These are phyloP conservation scores for Phyllostachys edulis DNA, from an alignment of 176 grass and related monocot genomes.

Conservation along the genomic window DNA sequence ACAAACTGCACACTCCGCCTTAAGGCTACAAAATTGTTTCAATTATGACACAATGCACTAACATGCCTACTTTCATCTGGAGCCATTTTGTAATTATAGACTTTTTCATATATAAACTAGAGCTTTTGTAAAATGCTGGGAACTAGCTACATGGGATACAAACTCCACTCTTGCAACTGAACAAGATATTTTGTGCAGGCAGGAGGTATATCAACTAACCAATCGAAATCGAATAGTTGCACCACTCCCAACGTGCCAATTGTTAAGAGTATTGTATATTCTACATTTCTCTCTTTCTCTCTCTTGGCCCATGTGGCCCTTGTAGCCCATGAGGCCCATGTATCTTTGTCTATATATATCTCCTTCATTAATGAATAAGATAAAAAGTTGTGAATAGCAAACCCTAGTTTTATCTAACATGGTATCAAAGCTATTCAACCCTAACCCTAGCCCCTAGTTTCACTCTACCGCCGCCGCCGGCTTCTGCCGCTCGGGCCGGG, in stretches of 20 bases:
- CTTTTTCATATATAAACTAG: neutral
- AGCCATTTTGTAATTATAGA: neutral
- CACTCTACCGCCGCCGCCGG: too few relatives aligned
- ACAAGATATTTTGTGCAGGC: neutral
- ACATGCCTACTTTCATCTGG: neutral
- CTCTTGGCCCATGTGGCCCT: too few relatives aligned
- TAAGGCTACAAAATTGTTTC: neutral
- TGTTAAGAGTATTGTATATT: too few relatives aligned
- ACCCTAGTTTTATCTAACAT: too few relatives aligned
- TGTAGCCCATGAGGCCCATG: too few relatives aligned
- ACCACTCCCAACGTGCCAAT: neutral
- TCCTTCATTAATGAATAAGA: too few relatives aligned
- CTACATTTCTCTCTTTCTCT: too few relatives aligned
- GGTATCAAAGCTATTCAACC: too few relatives aligned
- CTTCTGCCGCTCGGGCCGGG: too few relatives aligned
- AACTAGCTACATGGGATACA: neutral
- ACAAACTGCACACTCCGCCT: neutral
- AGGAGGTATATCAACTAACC: slow-evolving; percentile 1
- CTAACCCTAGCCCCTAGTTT: too few relatives aligned
- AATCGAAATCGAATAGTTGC: slow-evolving; percentile 17
- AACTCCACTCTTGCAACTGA: slow-evolving; percentile 9
- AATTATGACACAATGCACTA: neutral
- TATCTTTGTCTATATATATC: too few relatives aligned
- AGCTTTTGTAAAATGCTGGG: neutral
- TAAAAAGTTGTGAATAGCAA: too few relatives aligned